A percentile compares a stretch with the other conserved stretches of the same genome.
Evolutionary conservation across 352 stramenopile genomes (phyloP).

Genomic region (Pythium coloratum): DNA sequence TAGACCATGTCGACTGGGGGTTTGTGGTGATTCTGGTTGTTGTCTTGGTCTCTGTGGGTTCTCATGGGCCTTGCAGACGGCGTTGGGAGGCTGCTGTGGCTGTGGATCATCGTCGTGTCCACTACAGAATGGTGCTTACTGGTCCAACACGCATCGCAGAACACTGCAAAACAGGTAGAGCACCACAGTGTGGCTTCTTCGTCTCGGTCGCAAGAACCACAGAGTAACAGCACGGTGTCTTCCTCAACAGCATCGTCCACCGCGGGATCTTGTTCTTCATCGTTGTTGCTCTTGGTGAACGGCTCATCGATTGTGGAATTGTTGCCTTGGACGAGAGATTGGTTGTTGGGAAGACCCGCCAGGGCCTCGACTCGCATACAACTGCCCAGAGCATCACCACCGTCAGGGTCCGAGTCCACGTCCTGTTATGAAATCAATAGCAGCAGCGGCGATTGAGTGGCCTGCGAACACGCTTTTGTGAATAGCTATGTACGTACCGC

Average conservation of each 20-base stretch:
- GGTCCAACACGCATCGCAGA: slow-evolving; percentile 54
- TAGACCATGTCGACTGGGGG: slow-evolving; percentile 57
- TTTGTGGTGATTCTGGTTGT: slow-evolving; percentile 15
- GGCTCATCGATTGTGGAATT: background rate
- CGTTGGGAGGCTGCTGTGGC: slow-evolving; percentile 6
- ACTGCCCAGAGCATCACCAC: slow-evolving; percentile 20
- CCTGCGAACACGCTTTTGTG: slow-evolving; percentile 3
- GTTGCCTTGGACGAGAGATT: background rate
- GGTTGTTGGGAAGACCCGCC: background rate
- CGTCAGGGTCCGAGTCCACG: slow-evolving; percentile 13
- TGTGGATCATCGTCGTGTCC: slow-evolving; percentile 31
- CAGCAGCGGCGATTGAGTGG: slow-evolving; percentile 2
- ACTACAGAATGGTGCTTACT: slow-evolving; percentile 44
- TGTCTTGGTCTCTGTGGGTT: background rate
- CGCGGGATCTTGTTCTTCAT: slow-evolving; percentile 6
- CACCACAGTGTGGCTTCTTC: slow-evolving; percentile 57
- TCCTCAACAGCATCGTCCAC: background rate
- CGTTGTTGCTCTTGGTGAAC: slow-evolving; percentile 4
- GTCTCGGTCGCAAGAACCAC: slow-evolving; percentile 34
- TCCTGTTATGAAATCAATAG: slow-evolving; percentile 3
- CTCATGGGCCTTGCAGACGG: slow-evolving; percentile 35
- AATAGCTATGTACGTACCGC: slow-evolving; percentile 8
- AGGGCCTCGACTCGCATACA: slow-evolving; percentile 24
- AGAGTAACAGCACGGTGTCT: slow-evolving; percentile 38
- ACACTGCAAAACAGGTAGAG: slow-evolving; percentile 60